These are phyloP conservation scores for Emergomyces orientalis DNA, from an alignment of 2,329 filamentous ascomycete genomes.

Conservation along the genomic window DNA sequence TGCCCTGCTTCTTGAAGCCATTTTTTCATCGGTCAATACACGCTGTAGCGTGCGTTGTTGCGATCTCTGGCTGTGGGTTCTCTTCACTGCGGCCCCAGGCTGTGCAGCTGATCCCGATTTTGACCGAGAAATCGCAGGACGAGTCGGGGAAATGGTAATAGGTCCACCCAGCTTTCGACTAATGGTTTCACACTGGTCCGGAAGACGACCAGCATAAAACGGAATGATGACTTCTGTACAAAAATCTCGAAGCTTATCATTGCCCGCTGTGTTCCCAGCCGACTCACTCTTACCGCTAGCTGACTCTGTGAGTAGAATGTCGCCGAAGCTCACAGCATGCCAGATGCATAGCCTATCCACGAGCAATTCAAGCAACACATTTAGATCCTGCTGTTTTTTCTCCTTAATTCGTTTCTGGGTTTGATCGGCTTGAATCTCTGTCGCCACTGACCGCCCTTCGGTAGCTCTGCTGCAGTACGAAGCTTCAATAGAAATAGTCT, in stretches of 20 bases:
- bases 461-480: constrained; percentile 8
- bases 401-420: constrained; percentile 13
- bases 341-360: constrained; percentile 44
- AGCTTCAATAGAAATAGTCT: constrained; percentile 38
- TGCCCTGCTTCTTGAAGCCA: constrained; percentile 21
- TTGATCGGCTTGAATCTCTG: constrained; percentile 16
- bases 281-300: constrained; percentile 23
- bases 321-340: constrained; percentile 38
- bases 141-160: constrained; percentile 29
- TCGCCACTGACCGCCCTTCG: constrained; percentile 14
- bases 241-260: constrained; percentile 41
- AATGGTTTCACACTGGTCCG: constrained; percentile 39
- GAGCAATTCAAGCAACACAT: constrained; percentile 38
- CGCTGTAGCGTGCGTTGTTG: constrained; percentile 35
- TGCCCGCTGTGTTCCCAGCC: constrained; percentile 26
- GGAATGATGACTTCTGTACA: constrained; percentile 43
- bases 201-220: constrained; percentile 41
- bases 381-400: constrained; percentile 34
- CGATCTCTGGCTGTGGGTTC: constrained; percentile 18
- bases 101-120: constrained; percentile 25
- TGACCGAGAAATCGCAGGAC: constrained; percentile 25
- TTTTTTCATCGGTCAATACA: constrained; percentile 39
- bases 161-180: constrained; percentile 41
- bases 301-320: constrained; percentile 20
- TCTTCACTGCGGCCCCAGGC: constrained; percentile 26